These are phyloP conservation scores for Rasamsonia emersonii DNA, from an alignment of 2,329 filamentous ascomycete genomes.

Conservation along the genomic window DNA sequence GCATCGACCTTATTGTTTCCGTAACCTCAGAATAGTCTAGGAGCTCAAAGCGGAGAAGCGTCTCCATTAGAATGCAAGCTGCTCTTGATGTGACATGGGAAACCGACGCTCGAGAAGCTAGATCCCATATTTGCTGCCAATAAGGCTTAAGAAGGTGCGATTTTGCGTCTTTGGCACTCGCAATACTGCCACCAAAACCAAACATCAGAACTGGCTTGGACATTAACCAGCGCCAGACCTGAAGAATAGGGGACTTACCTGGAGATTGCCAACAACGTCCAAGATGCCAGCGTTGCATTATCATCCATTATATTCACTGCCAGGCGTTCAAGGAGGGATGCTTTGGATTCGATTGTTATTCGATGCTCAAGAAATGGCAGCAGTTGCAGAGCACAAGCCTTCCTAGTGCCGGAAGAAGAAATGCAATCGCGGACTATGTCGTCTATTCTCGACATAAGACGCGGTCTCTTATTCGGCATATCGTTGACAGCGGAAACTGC, in stretches of 20 bases:
- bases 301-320: constrained; percentile 59
- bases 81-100: constrained; percentile 64
- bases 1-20: constrained; percentile 62
- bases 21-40: constrained; percentile 59
- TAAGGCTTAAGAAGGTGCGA: constrained; percentile 34
- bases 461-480: constrained; percentile 25
- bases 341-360: constrained; percentile 44
- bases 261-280: constrained; percentile 76
- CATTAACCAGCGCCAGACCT: constrained; percentile 7
- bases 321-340: constrained; percentile 51
- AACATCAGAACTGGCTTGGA: no score
- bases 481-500: constrained; percentile 9
- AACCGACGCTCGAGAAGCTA: constrained; percentile 61
- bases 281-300: constrained; percentile 57
- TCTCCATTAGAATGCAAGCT: constrained; percentile 63
- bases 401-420: constrained; percentile 28
- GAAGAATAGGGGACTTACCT: constrained; percentile 47
- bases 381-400: constrained; percentile 46
- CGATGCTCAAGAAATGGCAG: constrained; percentile 44
- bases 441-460: constrained; percentile 26
- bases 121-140: constrained; percentile 71
- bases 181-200: constrained; percentile 20
- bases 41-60: constrained; percentile 58
- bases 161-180: constrained; percentile 24
- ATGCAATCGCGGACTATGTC: constrained; percentile 29